Evolutionary conservation across 345 rosid species (phyloP).

Genomic region (Eucalyptus rudis): DNA sequence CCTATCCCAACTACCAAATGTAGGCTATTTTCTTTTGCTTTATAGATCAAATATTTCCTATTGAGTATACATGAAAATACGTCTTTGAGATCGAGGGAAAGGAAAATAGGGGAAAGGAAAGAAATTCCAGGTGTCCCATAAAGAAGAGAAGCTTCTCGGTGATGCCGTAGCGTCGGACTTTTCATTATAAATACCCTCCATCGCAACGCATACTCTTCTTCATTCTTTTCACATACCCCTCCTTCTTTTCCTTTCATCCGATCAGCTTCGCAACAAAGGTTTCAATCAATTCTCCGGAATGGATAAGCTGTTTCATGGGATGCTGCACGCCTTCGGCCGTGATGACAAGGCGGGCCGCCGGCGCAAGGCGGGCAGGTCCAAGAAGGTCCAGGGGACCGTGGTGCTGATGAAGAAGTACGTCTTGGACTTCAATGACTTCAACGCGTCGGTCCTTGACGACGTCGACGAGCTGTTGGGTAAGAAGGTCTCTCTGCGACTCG

Average conservation of each 20-base stretch:
- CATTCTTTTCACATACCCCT: not conserved
- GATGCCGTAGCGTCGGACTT: not conserved
- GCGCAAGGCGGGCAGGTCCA: not conserved
- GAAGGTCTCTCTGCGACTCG: constrained; percentile 55
- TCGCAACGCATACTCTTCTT: not conserved
- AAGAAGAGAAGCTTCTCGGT: not conserved
- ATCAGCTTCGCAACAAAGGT: not conserved
- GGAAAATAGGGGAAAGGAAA: not conserved
- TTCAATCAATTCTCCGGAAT: not conserved
- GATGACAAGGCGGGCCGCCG: not conserved
- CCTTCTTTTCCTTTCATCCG: not conserved
- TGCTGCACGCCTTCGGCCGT: not conserved
- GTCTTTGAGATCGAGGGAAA: not conserved
- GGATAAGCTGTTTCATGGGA: not conserved
- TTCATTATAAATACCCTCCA: not conserved
- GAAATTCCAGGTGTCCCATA: not conserved
- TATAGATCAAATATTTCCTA: not conserved
- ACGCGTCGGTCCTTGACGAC: constrained; percentile 49
- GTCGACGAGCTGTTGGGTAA: constrained; percentile 49
- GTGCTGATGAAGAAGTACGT: constrained; percentile 88
- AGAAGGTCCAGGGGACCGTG: constrained; percentile 30
- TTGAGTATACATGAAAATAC: not conserved
- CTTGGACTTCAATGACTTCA: constrained; percentile 69
- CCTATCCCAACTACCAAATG: not conserved
- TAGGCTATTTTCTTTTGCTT: too few relatives aligned